Conservation (phyloP, 2,329 filamentous ascomycete genomes). For the Aspergillus sp. region DNA sequence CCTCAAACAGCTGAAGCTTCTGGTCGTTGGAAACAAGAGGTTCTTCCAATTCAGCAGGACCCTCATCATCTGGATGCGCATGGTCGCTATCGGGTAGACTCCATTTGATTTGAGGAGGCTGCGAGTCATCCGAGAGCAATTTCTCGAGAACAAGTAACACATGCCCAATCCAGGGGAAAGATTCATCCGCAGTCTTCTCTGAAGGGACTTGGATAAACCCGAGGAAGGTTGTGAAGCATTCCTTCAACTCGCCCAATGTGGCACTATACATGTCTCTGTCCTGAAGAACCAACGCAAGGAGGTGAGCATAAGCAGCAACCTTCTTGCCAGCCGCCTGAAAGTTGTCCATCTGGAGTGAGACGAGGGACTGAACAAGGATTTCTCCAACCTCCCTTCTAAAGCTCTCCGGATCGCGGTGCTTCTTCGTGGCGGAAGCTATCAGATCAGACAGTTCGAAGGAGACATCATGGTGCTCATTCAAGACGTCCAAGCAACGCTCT, state of each 20-base stretch:
- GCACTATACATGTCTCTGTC: slow-evolving; percentile 76
- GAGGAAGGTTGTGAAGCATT: slow-evolving; percentile 72
- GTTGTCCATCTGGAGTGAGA: slow-evolving; percentile 61
- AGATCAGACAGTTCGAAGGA: slow-evolving; percentile 90
- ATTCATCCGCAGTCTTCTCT: slow-evolving; percentile 67
- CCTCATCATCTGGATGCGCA: slow-evolving; percentile 47
- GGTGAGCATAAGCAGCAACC: slow-evolving; percentile 86
- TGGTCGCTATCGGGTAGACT: slow-evolving; percentile 51
- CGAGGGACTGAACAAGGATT: slow-evolving; percentile 78
- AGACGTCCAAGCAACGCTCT: slow-evolving; percentile 84
- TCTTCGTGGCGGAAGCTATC: slow-evolving; percentile 68
- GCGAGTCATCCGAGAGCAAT: slow-evolving; percentile 82
- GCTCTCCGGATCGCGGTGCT: slow-evolving; percentile 57
- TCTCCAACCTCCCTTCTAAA: slow-evolving; percentile 72
- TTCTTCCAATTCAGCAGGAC: slow-evolving; percentile 59
- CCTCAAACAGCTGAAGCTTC: slow-evolving; percentile 68
- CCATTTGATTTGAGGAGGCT: slow-evolving; percentile 74
- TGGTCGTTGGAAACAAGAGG: slow-evolving; percentile 63
- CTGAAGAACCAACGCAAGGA: slow-evolving; percentile 83
- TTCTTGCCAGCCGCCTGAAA: slow-evolving; percentile 60
- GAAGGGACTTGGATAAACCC: slow-evolving; percentile 69
- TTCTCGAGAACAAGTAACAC: slow-evolving; percentile 87
- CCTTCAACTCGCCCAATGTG: slow-evolving; percentile 70
- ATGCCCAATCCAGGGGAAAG: slow-evolving; percentile 91
- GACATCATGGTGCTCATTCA: slow-evolving; percentile 80